Conservation (phyloP, 1,139 yeast species). For the Saccharomyces pastorianus region DNA sequence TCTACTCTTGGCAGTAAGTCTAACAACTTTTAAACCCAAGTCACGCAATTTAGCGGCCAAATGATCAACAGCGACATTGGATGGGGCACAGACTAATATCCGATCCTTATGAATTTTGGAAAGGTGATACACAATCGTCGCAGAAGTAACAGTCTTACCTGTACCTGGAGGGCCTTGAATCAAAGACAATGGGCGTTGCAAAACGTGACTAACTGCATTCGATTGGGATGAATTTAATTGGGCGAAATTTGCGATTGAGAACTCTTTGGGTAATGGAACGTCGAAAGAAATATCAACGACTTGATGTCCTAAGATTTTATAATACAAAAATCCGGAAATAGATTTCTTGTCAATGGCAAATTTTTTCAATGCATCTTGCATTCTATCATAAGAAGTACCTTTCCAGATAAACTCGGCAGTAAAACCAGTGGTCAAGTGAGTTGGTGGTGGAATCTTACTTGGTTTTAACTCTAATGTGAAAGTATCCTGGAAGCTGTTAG, state of each 20-base stretch:
- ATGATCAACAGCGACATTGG: constrained; percentile 93
- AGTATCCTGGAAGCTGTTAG: constrained; percentile 59
- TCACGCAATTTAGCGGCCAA: constrained; percentile 61
- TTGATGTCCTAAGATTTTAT: constrained; percentile 75
- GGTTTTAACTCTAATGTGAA: constrained; percentile 63
- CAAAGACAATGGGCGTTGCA: constrained; percentile 68
- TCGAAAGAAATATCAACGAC: constrained; percentile 58
- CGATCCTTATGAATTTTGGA: constrained; percentile 48
- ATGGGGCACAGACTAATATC: constrained; percentile 87
- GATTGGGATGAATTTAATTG: constrained; percentile 70
- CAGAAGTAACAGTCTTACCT: constrained; percentile 91
- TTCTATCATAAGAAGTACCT: constrained; percentile 72
- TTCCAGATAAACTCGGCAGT: constrained; percentile 90
- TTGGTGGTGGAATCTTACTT: constrained; percentile 35
- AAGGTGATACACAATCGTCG: constrained; percentile 77
- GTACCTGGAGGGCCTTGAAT: constrained; percentile 96
- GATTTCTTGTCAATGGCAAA: constrained; percentile 70
- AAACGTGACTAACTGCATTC: constrained; percentile 65
- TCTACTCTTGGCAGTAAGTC: constrained; percentile 67
- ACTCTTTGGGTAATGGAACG: constrained; percentile 48
- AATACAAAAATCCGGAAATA: constrained; percentile 71
- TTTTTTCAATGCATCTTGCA: constrained; percentile 66
- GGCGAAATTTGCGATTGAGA: constrained; percentile 62
- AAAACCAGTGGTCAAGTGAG: constrained; percentile 55
- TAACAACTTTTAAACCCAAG: constrained; percentile 66